These are phyloP conservation scores for Chrysoporthe cubensis DNA, from an alignment of 2,329 filamentous ascomycete species.

Conservation along the genomic window DNA sequence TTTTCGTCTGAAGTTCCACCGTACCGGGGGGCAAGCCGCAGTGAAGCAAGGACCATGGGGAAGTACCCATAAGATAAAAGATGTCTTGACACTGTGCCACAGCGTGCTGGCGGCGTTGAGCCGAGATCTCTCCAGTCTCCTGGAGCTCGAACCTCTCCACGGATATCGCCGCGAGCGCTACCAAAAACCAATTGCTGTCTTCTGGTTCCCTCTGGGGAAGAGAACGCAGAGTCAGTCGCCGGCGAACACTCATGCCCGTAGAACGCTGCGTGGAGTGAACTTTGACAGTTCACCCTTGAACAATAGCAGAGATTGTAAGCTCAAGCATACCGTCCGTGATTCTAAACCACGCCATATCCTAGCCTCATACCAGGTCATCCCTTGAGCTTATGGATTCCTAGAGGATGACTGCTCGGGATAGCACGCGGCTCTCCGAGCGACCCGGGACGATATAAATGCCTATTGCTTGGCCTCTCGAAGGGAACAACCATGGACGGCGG, in stretches of 20 bases:
- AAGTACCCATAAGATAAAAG: not conserved
- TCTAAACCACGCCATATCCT: not conserved
- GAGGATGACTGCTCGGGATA: not conserved
- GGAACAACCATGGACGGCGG: too few species aligned
- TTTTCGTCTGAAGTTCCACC: constrained; percentile 27
- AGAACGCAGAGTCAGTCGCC: not conserved
- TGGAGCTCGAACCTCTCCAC: not conserved
- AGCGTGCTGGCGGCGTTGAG: not conserved
- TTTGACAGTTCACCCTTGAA: not conserved
- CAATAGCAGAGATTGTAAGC: not conserved
- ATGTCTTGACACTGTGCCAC: constrained; percentile 14
- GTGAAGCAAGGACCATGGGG: constrained; percentile 15
- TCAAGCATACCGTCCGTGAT: too few species aligned
- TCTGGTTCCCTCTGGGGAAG: not conserved
- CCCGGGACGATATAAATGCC: not conserved
- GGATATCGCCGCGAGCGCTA: not conserved
- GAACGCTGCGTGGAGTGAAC: not conserved
- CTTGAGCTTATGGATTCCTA: not conserved
- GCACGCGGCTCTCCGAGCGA: not conserved
- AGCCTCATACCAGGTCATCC: not conserved
- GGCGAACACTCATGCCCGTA: not conserved
- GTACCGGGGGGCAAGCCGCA: constrained; percentile 23
- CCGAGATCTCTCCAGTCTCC: not conserved
- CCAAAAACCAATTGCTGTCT: not conserved
- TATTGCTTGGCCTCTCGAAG: too few species aligned